A percentile compares a stretch with the other conserved stretches of the same genome.
These are phyloP conservation scores for Colletotrichum musae DNA, from an alignment of 2,329 filamentous ascomycete species.

Conservation along the genomic window DNA sequence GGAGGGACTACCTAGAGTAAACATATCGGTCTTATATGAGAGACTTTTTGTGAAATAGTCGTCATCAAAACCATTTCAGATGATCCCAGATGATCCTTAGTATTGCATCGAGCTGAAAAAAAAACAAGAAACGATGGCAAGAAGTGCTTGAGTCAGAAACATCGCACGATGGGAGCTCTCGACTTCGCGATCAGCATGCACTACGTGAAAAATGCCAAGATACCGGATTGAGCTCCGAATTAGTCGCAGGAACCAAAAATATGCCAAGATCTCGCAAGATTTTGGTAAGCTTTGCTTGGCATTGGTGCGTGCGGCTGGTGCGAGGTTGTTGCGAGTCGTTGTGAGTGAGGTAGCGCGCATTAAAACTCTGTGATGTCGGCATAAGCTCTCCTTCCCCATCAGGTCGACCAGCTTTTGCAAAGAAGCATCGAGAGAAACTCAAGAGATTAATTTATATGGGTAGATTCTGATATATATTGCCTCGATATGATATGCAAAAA, in stretches of 20 bases:
- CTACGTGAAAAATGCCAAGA: slow-evolving; percentile 8
- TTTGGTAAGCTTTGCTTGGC: slow-evolving; percentile 33
- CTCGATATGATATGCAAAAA: not conserved
- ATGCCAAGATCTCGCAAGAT: slow-evolving; percentile 10
- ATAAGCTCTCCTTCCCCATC: not conserved
- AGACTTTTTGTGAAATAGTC: slow-evolving; percentile 19
- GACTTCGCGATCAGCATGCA: not conserved
- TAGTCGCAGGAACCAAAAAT: not conserved
- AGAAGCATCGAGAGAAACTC: too few species aligned
- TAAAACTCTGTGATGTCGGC: not conserved
- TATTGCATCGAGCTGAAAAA: too few species aligned
- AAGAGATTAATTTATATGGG: too few species aligned
- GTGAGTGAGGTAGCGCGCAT: not conserved
- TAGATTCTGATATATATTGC: not conserved
- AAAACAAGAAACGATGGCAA: too few species aligned
- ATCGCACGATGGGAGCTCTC: not conserved
- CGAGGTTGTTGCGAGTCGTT: not conserved
- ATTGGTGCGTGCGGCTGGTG: not conserved
- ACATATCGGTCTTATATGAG: slow-evolving; percentile 10
- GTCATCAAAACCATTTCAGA: not conserved
- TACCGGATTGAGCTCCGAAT: slow-evolving; percentile 11
- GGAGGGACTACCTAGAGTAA: not conserved
- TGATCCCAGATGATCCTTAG: too few species aligned
- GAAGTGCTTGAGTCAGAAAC: too few species aligned
- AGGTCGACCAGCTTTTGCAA: not conserved